Conservation (phyloP, 441 rosid genomes). For the Pelargonium australe region DNA sequence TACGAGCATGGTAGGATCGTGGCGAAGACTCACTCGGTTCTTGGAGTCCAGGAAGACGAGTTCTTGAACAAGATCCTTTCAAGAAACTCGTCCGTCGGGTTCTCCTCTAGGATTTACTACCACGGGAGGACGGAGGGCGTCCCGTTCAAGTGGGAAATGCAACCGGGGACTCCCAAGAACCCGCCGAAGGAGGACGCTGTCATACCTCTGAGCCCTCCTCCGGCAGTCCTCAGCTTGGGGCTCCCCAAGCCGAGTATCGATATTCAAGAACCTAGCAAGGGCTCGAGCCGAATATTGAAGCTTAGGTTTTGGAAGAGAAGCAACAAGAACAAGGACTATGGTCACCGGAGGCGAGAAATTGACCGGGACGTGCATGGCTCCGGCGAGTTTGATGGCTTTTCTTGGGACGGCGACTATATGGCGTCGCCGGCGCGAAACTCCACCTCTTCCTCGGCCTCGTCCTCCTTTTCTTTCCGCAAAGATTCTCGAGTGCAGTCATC, state of each 20-base stretch:
- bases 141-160: constrained; percentile 75
- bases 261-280: constrained; percentile 19
- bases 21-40: constrained; percentile 28
- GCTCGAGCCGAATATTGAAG: constrained; percentile 14
- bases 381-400: constrained; percentile 28
- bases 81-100: constrained; percentile 34
- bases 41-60: constrained; percentile 25
- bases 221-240: constrained; percentile 45
- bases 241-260: constrained; percentile 46
- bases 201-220: constrained; percentile 64
- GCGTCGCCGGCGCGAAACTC: constrained; percentile 26
- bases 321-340: constrained; percentile 11
- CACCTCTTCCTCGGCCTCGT: constrained; percentile 32
- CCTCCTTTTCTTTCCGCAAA: constrained; percentile 28
- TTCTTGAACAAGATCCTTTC: constrained; percentile 32
- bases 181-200: constrained; percentile 27
- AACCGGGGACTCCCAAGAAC: constrained; percentile 59
- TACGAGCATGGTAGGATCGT: constrained; percentile 10
- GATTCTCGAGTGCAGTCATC: constrained; percentile 18
- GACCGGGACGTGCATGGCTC: constrained; percentile 10
- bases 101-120: constrained; percentile 36
- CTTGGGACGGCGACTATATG: constrained; percentile 31
- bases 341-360: neutral
- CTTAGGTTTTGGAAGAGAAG: constrained; percentile 40
- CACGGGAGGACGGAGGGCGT: constrained; percentile 44